Base-by-base conservation (phyloP, 129 eudicot species). In the Centella asiatica region DNA sequence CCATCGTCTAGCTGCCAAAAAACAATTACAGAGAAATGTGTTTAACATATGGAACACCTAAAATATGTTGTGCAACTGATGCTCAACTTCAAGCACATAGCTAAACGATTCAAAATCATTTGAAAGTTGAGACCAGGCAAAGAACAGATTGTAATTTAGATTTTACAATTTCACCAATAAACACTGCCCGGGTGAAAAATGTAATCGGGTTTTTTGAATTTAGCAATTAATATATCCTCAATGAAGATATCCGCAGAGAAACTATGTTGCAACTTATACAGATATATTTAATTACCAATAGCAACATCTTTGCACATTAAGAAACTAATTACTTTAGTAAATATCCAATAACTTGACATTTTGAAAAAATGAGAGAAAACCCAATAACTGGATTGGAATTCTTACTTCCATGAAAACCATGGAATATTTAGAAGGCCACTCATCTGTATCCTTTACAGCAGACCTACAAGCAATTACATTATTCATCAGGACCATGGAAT, bases 401-500 rank as follows among this genome's bases (percentile, higher is more conserved):
- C 95, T 84, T 83, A 92, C 98, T 76, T 92, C 90, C 60, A 92
- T 71, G 64, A 92, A 92, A 57, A 92, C 65, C 83, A 84, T 92
- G 74, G 96, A 84, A 76, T 79, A 92, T 75, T 92, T 92, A 50
- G 99, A 92, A 61, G 99, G 99, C 99, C 99, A 92, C 71, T 92
- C 96, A 76, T 92, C 95, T 5, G 83, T 69, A 27, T 92, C 99
- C 0, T 68, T 87, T 19, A 92, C 99, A 12, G 95, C 95, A 76
- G 96, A 82, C 78, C 99, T 92, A 81, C 54, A 55, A 40, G 22
- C 55, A 72, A 58, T n/a, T 52, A 69, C 19, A 62, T 61, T 58
- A 50, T 34, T 25, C 32, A 60, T 31, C 26, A 40, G 29, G 54
- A 67, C n/a, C 37, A 57, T 33, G 12, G 37, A 1, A 19, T 2